Evolutionary conservation across 208 protist genomes (phyloP), one percentile per base, ranked within the genome.

Genomic region (Ichthyophonus hoferi): DNA sequence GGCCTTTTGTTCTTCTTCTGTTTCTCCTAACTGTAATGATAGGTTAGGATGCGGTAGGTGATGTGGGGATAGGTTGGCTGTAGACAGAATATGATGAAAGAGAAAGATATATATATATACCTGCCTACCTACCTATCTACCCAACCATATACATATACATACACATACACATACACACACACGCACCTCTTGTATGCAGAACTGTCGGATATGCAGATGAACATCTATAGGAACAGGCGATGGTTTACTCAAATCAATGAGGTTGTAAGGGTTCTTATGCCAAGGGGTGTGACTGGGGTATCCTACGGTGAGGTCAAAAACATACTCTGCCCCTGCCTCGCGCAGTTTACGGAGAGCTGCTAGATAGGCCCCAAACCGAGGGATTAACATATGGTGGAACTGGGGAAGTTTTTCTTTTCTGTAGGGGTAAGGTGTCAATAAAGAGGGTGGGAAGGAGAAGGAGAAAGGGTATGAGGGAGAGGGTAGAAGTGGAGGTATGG

Each of bases 291-390:
- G 31, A 14, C 31, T 58, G 14, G 81, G 81, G 40, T 58, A 85
- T 3, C 81, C 81, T 12, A 85, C 42, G 17, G 39, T 85, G 31
- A 85, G 12, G 33, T 85, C 81, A 43, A 85, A 41, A 2, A 85
- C 17, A 0, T 85, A 14, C 14, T 67, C 50, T 7, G 50, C 50
- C 24, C 50, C 50, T 67, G 50, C 50, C 24, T 67, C 50, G 7
- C 50, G 50, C 7, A 67, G 50, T 24, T 67, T 67, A 7, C 24
- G 7, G 7, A 67, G 14, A n/a, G 50, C 50, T 24, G 50, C 50
- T n/a, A 67, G 50, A 24, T n/a, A 67, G 7, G 50, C 50, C 14
- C 50, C 50, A 67, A 67, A 67, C 24, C 50, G 50, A 24, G 50
- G 50, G 24, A 67, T 7, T 7, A 67, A 24, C 14, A n/a, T 7